Base-by-base conservation (phyloP, 495 filamentous ascomycete species). In the Niebla homalea region DNA sequence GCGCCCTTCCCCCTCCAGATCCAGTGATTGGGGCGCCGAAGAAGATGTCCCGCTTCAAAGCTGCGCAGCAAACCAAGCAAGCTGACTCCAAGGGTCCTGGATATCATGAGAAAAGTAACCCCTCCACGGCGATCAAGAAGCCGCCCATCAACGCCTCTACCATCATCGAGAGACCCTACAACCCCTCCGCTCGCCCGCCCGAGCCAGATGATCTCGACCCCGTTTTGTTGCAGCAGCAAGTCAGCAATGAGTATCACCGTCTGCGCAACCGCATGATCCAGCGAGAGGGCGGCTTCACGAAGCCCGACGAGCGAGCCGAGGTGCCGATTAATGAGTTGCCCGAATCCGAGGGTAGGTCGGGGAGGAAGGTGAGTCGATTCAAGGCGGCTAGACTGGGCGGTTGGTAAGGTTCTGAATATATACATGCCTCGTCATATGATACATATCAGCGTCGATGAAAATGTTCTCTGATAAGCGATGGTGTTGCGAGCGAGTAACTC, bases 301-400 rank as follows among this genome's bases (percentile, higher is more conserved):
- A 73, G 29, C 64, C 66, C 4, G 68, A 74, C 18, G 67, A 79
- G 49, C 74, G 83, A 39, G 79, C 85, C 47, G 68, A 72, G 6
- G 73, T 75, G 41, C 71, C 75, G 16, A 23, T 50, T 18, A 68
- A 80, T 5, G 78, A 80, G 2, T 64, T 87, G 8, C 64, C 71
- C 42, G 81, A 87, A 51, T 80, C 81, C 51, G 79, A 83, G 49
- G 75, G 83, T 11, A 76, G 78, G 26, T 75, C 77, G 23, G 29
- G 45, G 5, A 83, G 75, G 62, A 83, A 82, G 55, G 68, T 95
- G 51, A 96, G 90, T 72, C 76, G 84, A 52, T 98, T 96, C 66
- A 92, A 80, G 65, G 87, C 89, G 49, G 87, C 92, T 5, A 77
- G 87, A 45, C 62, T 95, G 61, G 72, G 69, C 43, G 73, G 65